Evolutionary conservation across 345 rosid genomes (phyloP).

Genomic region (Rhodomyrtus tomentosa): DNA sequence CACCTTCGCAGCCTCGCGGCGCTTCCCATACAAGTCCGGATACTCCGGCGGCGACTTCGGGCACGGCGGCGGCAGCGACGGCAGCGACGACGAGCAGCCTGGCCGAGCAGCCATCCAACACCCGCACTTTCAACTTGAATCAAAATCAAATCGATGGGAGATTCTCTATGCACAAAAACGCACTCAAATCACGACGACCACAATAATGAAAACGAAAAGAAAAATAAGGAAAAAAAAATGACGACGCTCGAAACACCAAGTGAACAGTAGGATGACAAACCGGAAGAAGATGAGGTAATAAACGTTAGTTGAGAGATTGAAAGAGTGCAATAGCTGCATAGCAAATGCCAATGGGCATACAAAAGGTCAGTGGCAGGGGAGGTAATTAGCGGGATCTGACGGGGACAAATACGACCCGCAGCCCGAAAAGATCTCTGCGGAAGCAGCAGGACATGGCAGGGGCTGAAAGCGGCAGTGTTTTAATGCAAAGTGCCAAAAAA

Average conservation of each 20-base stretch:
- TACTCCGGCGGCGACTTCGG: constrained; percentile 91
- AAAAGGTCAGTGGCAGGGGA: constrained; percentile 28
- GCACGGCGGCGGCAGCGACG: constrained; percentile 51
- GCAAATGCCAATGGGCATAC: background rate
- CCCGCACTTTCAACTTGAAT: background rate
- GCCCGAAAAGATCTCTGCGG: constrained; percentile 6
- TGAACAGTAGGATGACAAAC: background rate
- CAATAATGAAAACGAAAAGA: background rate
- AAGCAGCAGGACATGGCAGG: constrained; percentile 8
- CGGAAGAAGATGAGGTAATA: background rate
- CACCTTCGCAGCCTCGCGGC: constrained; percentile 71
- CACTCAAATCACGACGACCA: background rate
- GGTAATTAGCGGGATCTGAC: constrained; percentile 57
- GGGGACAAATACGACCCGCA: constrained; percentile 34
- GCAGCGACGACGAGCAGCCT: constrained; percentile 15
- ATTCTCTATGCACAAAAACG: background rate
- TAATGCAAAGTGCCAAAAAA: constrained; percentile 1
- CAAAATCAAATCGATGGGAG: background rate
- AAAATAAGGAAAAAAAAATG: background rate
- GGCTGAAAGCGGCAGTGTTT: background rate
- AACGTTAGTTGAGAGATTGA: constrained; percentile 2
- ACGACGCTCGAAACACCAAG: background rate
- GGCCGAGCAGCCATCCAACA: constrained; percentile 31
- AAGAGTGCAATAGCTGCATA: background rate
- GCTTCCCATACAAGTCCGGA: constrained; percentile 91